A percentile compares a stretch with the other conserved stretches of the same genome.
phyloP scores from a whole-genome alignment of 345 rosid genomes.

The Balakata baccata region DNA sequence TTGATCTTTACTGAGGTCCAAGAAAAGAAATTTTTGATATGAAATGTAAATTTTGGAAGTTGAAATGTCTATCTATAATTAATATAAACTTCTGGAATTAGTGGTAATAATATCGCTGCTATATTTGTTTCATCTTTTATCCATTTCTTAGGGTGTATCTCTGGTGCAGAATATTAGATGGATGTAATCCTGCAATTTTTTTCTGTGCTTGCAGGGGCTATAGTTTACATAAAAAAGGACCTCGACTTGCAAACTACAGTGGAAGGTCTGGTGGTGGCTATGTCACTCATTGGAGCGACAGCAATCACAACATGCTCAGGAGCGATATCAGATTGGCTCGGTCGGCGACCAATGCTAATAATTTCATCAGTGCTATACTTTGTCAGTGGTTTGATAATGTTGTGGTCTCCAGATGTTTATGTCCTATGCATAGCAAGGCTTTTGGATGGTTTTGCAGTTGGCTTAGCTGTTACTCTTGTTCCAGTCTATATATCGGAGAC shows the following conservation, averaged over 20 bases:
- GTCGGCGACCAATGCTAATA: slow-evolving; percentile 96
- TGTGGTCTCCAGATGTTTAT: slow-evolving; percentile 92
- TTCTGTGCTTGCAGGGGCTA: slow-evolving; percentile 54
- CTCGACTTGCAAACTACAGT: slow-evolving; percentile 53
- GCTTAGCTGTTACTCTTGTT: slow-evolving; percentile 84
- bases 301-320: slow-evolving; percentile 92
- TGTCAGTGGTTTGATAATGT: slow-evolving; percentile 78
- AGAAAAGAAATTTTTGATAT: neutral
- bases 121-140: neutral
- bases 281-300: slow-evolving; percentile 92
- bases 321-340: slow-evolving; percentile 83
- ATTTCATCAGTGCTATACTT: slow-evolving; percentile 70
- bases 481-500: slow-evolving; percentile 94
- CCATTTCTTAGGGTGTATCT: neutral
- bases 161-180: neutral
- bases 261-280: slow-evolving; percentile 94
- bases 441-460: slow-evolving; percentile 86
- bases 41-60: neutral
- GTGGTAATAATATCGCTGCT: neutral
- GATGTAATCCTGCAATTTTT: slow-evolving; percentile 14
- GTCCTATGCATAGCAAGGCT: slow-evolving; percentile 78
- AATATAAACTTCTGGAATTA: neutral
- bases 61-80: neutral
- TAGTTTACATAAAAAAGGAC: slow-evolving; percentile 78
- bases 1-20: neutral